Evolutionary conservation across 1,284 basidiomycete species (phyloP), one percentile per base, ranked within the genome.

Genomic region (Retiboletus flavoniger): DNA sequence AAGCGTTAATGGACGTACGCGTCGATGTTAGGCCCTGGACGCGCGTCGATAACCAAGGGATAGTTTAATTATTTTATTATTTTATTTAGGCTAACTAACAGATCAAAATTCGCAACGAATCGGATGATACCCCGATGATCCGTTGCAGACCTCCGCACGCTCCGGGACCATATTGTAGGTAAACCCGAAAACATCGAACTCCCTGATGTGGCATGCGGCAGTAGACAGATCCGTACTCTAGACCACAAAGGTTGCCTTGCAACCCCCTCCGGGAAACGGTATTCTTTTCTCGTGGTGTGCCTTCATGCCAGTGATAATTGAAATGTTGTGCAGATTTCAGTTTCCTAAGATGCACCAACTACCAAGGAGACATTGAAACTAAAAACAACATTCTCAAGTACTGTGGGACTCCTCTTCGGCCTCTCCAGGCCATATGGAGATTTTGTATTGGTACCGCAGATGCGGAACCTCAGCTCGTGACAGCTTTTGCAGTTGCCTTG

Each of bases 11-110:
- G 35, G 45, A 50, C 24, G 53, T 53, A 55, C 66, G 62, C 66
- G 66, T 69, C 45, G 53, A 50, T 42, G 50, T 52, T 51, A 47
- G 43, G 8, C 26, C 16, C 16, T 31, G 57, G 56, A 68, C 69
- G 66, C 66, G 69, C 66, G 66, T 71, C 58, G 57, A 56, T 3
- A 36, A 17, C 8, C 2, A 9, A 9, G 8, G n/a, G 13, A 4
- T 38, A 3, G 10, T 39, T 55, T 53, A 47, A 49, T 68, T 59
- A 56, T 44, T 60, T 55, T 51, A 4, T 50, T 62, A 51, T 16
- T 65, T 69, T 10, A 32, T 31, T 32, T 29, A 19, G 10, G 40
- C 21, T 54, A 53, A 54, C 19, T 47, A 16, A 7, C 2, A 21
- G 16, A 47, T 24, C 9, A 32, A 21, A 31, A 19, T 6, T 17